phyloP scores from a whole-genome alignment of 768 basidiomycete genomes.

The Suillus lakei region DNA sequence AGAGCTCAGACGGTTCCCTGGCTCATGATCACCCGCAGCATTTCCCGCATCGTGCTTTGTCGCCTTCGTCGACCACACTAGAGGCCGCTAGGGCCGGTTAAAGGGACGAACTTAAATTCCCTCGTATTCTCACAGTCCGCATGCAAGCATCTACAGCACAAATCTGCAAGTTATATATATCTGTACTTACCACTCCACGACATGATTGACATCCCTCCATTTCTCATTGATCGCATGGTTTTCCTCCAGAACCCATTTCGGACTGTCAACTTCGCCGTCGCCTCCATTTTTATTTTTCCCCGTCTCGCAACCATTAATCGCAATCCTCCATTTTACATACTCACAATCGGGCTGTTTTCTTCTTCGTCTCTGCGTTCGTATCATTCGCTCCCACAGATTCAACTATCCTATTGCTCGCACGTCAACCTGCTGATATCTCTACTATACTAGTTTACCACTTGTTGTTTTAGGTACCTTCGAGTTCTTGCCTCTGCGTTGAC shows the following conservation, averaged over 20 bases:
- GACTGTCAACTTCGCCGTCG: constrained; percentile 19
- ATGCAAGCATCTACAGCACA: constrained; percentile 44
- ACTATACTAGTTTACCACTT: constrained; percentile 37
- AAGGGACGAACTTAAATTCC: constrained; percentile 42
- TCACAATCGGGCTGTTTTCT: constrained; percentile 18
- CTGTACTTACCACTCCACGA: constrained; percentile 42
- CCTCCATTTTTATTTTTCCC: constrained; percentile 33
- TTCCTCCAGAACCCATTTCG: constrained; percentile 18
- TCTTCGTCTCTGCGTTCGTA: constrained; percentile 21
- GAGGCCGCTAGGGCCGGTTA: constrained; percentile 45
- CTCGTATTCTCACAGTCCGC: constrained; percentile 42
- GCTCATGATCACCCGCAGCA: constrained; percentile 41
- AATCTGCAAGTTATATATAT: constrained; percentile 46
- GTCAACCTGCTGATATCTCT: constrained; percentile 37
- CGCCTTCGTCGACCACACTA: constrained; percentile 43
- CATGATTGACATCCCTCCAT: constrained; percentile 37
- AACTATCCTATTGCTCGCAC: constrained; percentile 33
- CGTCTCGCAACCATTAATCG: constrained; percentile 35
- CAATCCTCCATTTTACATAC: constrained; percentile 26
- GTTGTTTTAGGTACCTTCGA: constrained; percentile 14
- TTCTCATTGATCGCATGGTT: constrained; percentile 37
- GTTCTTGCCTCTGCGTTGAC: constrained; percentile 13
- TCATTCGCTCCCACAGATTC: constrained; percentile 21
- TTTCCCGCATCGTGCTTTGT: constrained; percentile 44
- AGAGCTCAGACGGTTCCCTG: constrained; percentile 34